Base-by-base conservation (phyloP, 441 rosid species). In the Pelargonium fulgidum region DNA sequence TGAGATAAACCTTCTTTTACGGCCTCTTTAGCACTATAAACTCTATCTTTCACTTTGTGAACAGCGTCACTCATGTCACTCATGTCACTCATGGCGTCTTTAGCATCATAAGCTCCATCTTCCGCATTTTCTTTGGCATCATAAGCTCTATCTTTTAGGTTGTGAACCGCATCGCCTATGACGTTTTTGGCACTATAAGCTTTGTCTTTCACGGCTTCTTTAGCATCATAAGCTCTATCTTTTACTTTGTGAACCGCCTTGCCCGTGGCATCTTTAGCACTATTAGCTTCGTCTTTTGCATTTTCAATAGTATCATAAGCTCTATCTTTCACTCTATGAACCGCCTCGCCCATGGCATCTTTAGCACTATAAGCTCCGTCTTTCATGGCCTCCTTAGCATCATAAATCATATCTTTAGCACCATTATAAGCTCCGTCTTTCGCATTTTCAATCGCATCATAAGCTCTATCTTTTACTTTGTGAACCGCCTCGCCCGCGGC, bases 311-410 rank as follows among this genome's bases (percentile, higher is more conserved):
- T 67, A 0, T 26, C 41, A 44, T 62, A 73, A 56, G 69, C 72
- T 8, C 59, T 59, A 1, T 70, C 72, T 0, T 75, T 56, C 9
- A 67, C 73, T 7, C 14, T 79, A 0, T 67, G 71, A 0, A 59
- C 24, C 13, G 36, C 11, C 14, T 63, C 68, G 24, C 45, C 48
- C 4, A 50, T 14, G 0, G 62, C 75, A 7, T 72, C 80, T 2
- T 72, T 70, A 0, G 69, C 76, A 62, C 78, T 78, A 7, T 0
- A 0, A 12, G 12, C 73, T 10, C 61, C n/a, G 14, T 81, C 66
- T 41, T 0, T 67, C 16, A 36, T 65, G 42, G 39, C 42, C 26
- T 80, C 68, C 4, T 77, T 13, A 19, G 45, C 73, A 39, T 78
- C 77, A 7, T 0, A 0, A 12, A 29, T 70, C 0, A 70, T 63